Conservation (phyloP, 1,139 yeast genomes). For the Trichomonascaceae sp. region DNA sequence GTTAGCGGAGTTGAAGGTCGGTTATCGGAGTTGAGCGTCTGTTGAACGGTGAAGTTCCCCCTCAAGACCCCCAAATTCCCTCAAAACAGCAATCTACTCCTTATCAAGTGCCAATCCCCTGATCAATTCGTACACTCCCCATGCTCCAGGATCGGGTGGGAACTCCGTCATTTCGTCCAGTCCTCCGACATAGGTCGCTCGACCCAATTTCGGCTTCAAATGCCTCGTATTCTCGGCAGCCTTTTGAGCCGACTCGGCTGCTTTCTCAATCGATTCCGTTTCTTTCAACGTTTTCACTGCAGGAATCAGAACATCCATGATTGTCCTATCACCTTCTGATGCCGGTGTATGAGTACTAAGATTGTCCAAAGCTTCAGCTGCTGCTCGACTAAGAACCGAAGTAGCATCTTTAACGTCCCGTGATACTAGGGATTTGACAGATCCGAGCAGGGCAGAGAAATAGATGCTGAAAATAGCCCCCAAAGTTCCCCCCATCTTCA, state of each 20-base stretch:
- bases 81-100: constrained; percentile 46
- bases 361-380: constrained; percentile 50
- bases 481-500: constrained; percentile 93
- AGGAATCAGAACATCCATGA: constrained; percentile 83
- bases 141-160: constrained; percentile 86
- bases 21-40: too few species aligned
- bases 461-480: constrained; percentile 89
- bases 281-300: constrained; percentile 58
- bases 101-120: constrained; percentile 33
- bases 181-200: constrained; percentile 79
- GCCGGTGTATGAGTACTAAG: constrained; percentile 81
- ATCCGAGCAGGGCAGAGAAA: constrained; percentile 59
- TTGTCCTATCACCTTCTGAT: constrained; percentile 81
- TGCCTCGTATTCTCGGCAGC: constrained; percentile 74
- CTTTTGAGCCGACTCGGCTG: constrained; percentile 59
- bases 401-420: constrained; percentile 29
- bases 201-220: constrained; percentile 79
- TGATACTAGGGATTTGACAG: constrained; percentile 33
- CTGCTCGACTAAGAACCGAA: constrained; percentile 38
- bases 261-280: constrained; percentile 48
- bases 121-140: constrained; percentile 32
- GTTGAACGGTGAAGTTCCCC: too few species aligned
- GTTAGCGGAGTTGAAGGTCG: too few species aligned
- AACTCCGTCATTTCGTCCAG: constrained; percentile 28
- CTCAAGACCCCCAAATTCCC: constrained; percentile 24